phyloP scores from a whole-genome alignment of 441 rosid genomes.

The Erodium trifolium region DNA sequence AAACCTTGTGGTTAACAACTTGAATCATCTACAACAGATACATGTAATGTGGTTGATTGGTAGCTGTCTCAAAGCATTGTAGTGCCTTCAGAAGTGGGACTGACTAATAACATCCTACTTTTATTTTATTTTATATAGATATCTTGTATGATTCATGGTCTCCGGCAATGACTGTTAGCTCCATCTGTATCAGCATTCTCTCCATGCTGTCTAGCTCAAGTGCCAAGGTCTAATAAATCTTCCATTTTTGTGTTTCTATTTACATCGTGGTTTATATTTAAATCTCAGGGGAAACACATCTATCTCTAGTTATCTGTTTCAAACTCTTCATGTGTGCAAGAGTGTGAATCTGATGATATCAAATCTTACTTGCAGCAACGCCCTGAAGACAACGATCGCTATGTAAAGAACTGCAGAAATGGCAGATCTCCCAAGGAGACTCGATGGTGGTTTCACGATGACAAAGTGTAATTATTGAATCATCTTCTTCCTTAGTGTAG shows the following conservation, averaged over 20 bases:
- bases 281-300: too few relatives aligned
- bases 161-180: slow-evolving; percentile 96
- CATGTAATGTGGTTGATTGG: too few relatives aligned
- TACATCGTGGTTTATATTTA: too few relatives aligned
- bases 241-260: not conserved
- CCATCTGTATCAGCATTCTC: slow-evolving; percentile 96
- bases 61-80: slow-evolving; percentile 5
- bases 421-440: slow-evolving; percentile 99
- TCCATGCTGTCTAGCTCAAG: slow-evolving; percentile 98
- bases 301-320: too few relatives aligned
- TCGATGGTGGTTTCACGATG: slow-evolving; percentile 98
- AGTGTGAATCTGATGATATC: not conserved
- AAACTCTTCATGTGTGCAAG: too few relatives aligned
- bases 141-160: slow-evolving; percentile 99
- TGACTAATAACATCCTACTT: slow-evolving; percentile 9
- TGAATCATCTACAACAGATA: too few relatives aligned
- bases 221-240: slow-evolving; percentile 49
- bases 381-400: slow-evolving; percentile 95
- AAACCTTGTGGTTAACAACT: too few relatives aligned
- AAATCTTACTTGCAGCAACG: slow-evolving; percentile 65
- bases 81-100: slow-evolving; percentile 11
- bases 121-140: slow-evolving; percentile 35
- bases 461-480: slow-evolving; percentile 53
- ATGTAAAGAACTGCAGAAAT: slow-evolving; percentile 89
- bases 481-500: slow-evolving; percentile 23